A percentile compares a stretch with the other conserved stretches of the same genome.
phyloP scores from a whole-genome alignment of 192 early-diverging fungal species.

The Gryganskiella cystojenkinii region DNA sequence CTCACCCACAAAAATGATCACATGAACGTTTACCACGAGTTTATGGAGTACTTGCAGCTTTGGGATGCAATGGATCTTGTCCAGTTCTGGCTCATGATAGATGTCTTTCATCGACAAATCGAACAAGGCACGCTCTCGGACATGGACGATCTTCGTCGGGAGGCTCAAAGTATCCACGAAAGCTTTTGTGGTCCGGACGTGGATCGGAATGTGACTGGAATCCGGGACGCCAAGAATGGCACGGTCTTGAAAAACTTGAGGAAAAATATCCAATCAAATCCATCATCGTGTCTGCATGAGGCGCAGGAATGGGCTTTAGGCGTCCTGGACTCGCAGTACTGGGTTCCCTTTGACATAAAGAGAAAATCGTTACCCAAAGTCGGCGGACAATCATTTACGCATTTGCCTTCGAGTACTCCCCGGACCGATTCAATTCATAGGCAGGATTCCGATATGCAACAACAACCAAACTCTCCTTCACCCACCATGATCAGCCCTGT shows the following conservation, averaged over 20 bases:
- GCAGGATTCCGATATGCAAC: not conserved
- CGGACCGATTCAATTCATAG: not conserved
- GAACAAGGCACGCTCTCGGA: slow-evolving; percentile 29
- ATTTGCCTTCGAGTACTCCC: too few relatives aligned
- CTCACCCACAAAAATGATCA: slow-evolving; percentile 29
- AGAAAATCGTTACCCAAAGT: too few relatives aligned
- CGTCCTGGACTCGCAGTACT: slow-evolving; percentile 35
- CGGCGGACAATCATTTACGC: too few relatives aligned
- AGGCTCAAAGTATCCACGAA: slow-evolving; percentile 30
- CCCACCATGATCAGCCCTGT: not conserved
- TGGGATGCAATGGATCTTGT: slow-evolving; percentile 48
- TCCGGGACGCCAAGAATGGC: slow-evolving; percentile 29
- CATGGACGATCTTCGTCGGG: slow-evolving; percentile 24
- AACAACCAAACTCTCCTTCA: not conserved
- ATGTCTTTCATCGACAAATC: slow-evolving; percentile 46
- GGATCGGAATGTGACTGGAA: slow-evolving; percentile 22
- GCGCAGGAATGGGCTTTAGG: slow-evolving; percentile 37
- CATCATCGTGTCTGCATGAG: slow-evolving; percentile 22
- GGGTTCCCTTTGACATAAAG: slow-evolving; percentile 42
- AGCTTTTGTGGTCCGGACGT: slow-evolving; percentile 33
- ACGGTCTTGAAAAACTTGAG: slow-evolving; percentile 25
- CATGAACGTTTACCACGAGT: slow-evolving; percentile 32
- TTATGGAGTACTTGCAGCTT: slow-evolving; percentile 43
- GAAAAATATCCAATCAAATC: slow-evolving; percentile 27
- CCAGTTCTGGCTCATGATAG: slow-evolving; percentile 50